phyloP scores from a whole-genome alignment of 495 filamentous ascomycete genomes.

The Hyphodiscus hymeniophilus region DNA sequence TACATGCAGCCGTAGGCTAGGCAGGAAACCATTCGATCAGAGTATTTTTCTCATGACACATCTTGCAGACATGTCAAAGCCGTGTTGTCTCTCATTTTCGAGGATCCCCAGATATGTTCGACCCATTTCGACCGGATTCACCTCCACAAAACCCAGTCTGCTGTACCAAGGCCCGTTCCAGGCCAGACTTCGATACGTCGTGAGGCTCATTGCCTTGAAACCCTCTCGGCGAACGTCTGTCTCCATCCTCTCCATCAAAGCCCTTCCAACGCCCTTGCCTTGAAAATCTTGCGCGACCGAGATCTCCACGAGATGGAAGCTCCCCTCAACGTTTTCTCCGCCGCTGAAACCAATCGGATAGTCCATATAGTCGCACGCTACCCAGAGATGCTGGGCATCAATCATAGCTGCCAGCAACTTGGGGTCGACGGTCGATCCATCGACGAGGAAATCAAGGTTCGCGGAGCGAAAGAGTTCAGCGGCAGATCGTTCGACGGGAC shows the following conservation, averaged over 20 bases:
- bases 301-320: constrained; percentile 19
- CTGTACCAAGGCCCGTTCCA: constrained; percentile 23
- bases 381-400: constrained; percentile 14
- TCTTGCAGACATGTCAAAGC: constrained; percentile 11
- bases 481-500: constrained; percentile 20
- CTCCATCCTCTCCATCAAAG: constrained; percentile 17
- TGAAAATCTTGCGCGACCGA: constrained; percentile 20
- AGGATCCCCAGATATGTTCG: constrained; percentile 12
- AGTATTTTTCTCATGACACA: constrained; percentile 19
- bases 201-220: constrained; percentile 16
- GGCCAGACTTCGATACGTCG: constrained; percentile 16
- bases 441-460: constrained; percentile 11
- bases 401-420: constrained; percentile 6
- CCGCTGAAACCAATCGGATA: constrained; percentile 20
- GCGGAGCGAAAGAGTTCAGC: constrained; percentile 19
- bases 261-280: constrained; percentile 18
- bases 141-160: constrained; percentile 18
- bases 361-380: constrained; percentile 18
- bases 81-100: constrained; percentile 13
- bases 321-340: constrained; percentile 16
- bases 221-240: constrained; percentile 12
- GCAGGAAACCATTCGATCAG: background rate
- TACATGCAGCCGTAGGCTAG: no score
- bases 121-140: constrained; percentile 10
- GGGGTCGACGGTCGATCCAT: constrained; percentile 13